Evolutionary conservation across 331 rosid species (phyloP), one percentile per base, ranked within the genome.

Genomic region (Stylosanthes scabra): DNA sequence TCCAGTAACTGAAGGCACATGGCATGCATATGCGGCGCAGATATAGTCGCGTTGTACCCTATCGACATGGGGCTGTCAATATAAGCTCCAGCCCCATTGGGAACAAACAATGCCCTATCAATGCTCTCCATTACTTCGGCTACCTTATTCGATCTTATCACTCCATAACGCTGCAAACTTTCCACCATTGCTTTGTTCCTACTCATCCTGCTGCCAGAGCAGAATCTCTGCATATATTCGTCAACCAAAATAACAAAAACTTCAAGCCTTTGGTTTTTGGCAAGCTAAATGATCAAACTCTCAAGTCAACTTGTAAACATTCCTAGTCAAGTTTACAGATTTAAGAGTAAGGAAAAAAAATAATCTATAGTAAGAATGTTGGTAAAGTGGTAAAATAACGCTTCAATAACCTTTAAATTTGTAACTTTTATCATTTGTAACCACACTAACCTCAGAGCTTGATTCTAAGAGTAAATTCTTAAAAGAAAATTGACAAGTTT

Each of bases 21-120:
- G 6, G 96, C 99, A 55, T 95, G 99, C 99, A 95, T 95, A 63
- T 95, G 99, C 59, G 99, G 99, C 13, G 99, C 99, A 71, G 99
- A 95, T 73, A 95, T 95, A 27, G 99, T 95, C 64, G 88, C 99
- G 78, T 95, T 95, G 67, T 88, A 88, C 9, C 99, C 99, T 59
- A 95, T 92, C 0, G 92, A 70, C 92, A 92, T 49, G 66, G 99
- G 98, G 60, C 84, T 87, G 58, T 95, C 99, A 8, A 75, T 87
- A 81, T 95, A 95, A 41, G 98, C 76, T 1, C 80, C 68, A 25
- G 71, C 52, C 41, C 88, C 99, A 46, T 77, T 77, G 0, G 98
- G 98, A 40, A 88, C 98, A 68, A 95, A 95, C 41, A 84, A 83
- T 15, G 87, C 97, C 77, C 98, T 90, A 59, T 95, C 97, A 29